Percentiles rank a stretch among this genome's conserved stretches.
Evolutionary conservation across 345 rosid species (phyloP).

Genomic region (Eutrema heterophyllum): DNA sequence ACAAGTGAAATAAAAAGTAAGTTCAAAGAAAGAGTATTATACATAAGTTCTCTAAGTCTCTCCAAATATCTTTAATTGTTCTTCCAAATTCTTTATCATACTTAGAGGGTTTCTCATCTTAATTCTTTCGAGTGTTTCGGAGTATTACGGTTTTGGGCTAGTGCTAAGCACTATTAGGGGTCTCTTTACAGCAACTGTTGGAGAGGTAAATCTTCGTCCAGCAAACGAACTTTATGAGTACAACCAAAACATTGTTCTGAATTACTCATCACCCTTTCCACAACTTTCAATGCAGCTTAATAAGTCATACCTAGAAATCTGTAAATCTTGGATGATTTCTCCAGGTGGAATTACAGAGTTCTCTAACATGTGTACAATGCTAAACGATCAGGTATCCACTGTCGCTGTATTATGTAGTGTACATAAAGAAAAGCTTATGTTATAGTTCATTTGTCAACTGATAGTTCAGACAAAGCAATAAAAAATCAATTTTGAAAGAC

Average conservation of each 20-base stretch:
- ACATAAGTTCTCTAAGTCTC: no score
- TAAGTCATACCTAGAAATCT: conserved; percentile 49
- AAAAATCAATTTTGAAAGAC: neutral
- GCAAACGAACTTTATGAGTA: neutral
- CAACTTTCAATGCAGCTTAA: conserved; percentile 47
- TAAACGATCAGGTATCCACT: conserved; percentile 70
- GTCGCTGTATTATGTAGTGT: neutral
- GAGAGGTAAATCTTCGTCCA: no score
- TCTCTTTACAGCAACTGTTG: no score
- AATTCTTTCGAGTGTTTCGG: no score
- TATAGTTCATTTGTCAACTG: conserved; percentile 22
- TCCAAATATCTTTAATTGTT: no score
- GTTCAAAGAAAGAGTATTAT: no score
- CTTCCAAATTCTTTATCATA: no score
- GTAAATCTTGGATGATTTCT: conserved; percentile 65
- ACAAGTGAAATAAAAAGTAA: no score
- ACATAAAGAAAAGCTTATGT: conserved; percentile 21
- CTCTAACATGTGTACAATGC: conserved; percentile 61
- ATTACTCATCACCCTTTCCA: conserved; percentile 1
- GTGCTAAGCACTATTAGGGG: no score
- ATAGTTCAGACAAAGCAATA: neutral
- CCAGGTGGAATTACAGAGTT: conserved; percentile 65
- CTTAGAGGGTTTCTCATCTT: no score
- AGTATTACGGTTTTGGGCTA: no score
- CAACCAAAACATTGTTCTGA: neutral